Evolutionary conservation across 176 grass and related monocot species (phyloP).

Genomic region (Poa annua): DNA sequence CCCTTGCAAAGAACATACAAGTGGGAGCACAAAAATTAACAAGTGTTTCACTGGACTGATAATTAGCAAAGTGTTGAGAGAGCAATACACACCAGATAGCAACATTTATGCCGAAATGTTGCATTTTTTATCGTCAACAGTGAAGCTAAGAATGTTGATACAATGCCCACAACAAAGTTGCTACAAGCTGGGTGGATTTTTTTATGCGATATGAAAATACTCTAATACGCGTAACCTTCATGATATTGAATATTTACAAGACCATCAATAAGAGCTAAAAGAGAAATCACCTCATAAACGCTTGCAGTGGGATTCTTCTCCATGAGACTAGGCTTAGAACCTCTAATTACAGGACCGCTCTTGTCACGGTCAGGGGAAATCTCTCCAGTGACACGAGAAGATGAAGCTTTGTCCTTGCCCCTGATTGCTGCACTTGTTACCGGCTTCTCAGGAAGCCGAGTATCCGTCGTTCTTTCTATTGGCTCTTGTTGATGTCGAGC

Average conservation of each 20-base stretch:
- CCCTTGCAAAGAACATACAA: not conserved
- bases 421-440: not conserved
- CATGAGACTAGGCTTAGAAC: slow-evolving; percentile 30
- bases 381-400: not conserved
- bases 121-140: not conserved
- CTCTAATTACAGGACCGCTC: not conserved
- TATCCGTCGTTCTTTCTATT: not conserved
- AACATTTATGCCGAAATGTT: slow-evolving; percentile 1
- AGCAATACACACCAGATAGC: not conserved
- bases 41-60: not conserved
- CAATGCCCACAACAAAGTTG: not conserved
- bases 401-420: slow-evolving; percentile 3
- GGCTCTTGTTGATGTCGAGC: not conserved
- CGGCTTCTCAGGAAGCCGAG: not conserved
- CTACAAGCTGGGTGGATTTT: not conserved
- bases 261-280: not conserved
- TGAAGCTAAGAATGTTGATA: slow-evolving; percentile 14
- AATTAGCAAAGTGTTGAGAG: not conserved
- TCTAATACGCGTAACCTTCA: not conserved
- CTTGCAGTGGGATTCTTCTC: slow-evolving; percentile 40
- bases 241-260: not conserved
- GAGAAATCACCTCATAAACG: slow-evolving; percentile 38
- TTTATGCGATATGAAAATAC: not conserved
- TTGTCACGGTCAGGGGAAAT: not conserved
- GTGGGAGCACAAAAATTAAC: not conserved